Conservation (phyloP, 2,329 filamentous ascomycete species). For the Cytospora leucostoma region DNA sequence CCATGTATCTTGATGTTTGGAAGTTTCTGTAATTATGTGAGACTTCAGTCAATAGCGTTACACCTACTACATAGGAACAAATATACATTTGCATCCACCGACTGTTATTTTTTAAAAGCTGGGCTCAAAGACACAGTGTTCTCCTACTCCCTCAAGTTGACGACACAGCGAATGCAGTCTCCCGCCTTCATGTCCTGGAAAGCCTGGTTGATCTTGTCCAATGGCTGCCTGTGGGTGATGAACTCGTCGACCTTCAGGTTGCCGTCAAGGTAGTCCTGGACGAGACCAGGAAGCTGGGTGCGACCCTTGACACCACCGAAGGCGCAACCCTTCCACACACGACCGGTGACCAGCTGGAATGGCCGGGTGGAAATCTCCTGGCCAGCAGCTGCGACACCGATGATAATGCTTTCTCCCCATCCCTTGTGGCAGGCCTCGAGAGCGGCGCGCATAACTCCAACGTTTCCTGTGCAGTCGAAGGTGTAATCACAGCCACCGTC, state of each 20-base stretch:
- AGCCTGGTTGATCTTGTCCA: conserved; percentile 82
- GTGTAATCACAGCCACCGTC: conserved; percentile 98
- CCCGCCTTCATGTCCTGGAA: conserved; percentile 92
- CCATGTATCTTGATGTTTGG: no score
- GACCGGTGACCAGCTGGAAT: conserved; percentile 97
- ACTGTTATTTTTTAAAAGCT: no score
- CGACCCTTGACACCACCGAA: conserved; percentile 99
- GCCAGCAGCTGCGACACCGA: conserved; percentile 93
- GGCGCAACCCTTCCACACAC: conserved; percentile 96
- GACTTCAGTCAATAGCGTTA: no score
- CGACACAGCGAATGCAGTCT: conserved; percentile 94
- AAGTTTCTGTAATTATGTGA: no score
- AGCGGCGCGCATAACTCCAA: conserved; percentile 90
- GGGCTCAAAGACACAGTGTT: not conserved
- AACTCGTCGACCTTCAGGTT: conserved; percentile 98
- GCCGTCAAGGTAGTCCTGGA: conserved; percentile 85
- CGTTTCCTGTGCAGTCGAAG: conserved; percentile 98
- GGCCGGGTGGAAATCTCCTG: conserved; percentile 91
- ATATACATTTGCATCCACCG: no score
- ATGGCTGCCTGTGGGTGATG: conserved; percentile 89
- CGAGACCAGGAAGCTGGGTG: conserved; percentile 82
- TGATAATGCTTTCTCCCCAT: conserved; percentile 97
- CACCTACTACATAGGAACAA: no score
- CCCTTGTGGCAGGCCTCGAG: conserved; percentile 99
- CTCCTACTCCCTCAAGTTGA: conserved; percentile 57